Evolutionary conservation across 805 yeast species (phyloP).

Genomic region (Saturnispora serradocipensis): DNA sequence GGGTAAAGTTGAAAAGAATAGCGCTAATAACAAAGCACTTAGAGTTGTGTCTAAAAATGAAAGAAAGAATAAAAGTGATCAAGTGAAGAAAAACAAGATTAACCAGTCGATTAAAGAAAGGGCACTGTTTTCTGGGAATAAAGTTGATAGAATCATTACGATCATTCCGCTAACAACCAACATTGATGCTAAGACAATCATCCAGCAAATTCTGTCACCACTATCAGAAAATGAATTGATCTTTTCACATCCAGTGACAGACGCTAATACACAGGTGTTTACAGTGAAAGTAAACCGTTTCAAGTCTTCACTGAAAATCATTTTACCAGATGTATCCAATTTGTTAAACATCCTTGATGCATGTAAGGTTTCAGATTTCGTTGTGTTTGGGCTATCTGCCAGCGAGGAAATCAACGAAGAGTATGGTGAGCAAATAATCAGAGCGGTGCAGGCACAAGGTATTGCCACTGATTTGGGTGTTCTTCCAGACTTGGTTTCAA

Average conservation of each 20-base stretch:
- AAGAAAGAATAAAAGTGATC: slow-evolving; percentile 72
- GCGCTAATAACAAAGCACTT: slow-evolving; percentile 29
- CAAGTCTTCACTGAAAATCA: slow-evolving; percentile 64
- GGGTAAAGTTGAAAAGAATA: slow-evolving; percentile 76
- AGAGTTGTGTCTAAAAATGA: slow-evolving; percentile 42
- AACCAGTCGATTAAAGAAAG: slow-evolving; percentile 47
- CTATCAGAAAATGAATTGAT: slow-evolving; percentile 29
- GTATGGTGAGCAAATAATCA: slow-evolving; percentile 80
- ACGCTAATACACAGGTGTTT: slow-evolving; percentile 40
- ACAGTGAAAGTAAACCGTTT: slow-evolving; percentile 52
- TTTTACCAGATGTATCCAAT: slow-evolving; percentile 60
- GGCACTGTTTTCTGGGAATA: slow-evolving; percentile 54
- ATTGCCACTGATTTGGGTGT: slow-evolving; percentile 75
- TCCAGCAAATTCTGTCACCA: slow-evolving; percentile 36
- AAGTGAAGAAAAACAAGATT: slow-evolving; percentile 66
- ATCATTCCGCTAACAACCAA: slow-evolving; percentile 74
- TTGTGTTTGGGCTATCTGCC: slow-evolving; percentile 84
- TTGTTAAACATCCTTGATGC: slow-evolving; percentile 72
- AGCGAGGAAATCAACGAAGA: slow-evolving; percentile 67
- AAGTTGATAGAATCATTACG: slow-evolving; percentile 78
- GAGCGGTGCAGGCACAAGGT: slow-evolving; percentile 90
- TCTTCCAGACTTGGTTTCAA: slow-evolving; percentile 58
- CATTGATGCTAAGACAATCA: slow-evolving; percentile 46
- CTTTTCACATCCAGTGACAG: slow-evolving; percentile 26
- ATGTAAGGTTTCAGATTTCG: slow-evolving; percentile 82